Conservation (phyloP, 2,329 filamentous ascomycete genomes). For the Fusarium kyushuense region DNA sequence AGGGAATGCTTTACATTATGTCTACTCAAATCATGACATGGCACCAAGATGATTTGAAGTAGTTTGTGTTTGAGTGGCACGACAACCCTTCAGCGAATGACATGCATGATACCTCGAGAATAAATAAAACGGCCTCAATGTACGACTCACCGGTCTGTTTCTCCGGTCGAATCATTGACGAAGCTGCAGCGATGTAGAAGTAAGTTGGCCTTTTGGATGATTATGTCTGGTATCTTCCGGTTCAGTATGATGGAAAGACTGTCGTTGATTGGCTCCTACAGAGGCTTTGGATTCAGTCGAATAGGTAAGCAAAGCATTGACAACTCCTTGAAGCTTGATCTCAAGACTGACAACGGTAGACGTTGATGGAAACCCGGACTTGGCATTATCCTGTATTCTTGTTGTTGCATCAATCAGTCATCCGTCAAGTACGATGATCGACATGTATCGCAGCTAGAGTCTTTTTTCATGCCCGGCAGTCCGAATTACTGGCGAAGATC, state of each 20-base stretch:
- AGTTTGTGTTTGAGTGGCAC: constrained; percentile 36
- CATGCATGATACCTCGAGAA: constrained; percentile 37
- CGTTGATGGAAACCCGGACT: constrained; percentile 7
- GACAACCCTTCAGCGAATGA: constrained; percentile 39
- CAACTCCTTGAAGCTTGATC: neutral
- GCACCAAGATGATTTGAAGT: constrained; percentile 37
- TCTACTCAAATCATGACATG: constrained; percentile 32
- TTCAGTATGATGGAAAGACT: constrained; percentile 12
- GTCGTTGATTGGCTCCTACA: constrained; percentile 16
- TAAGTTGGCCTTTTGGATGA: constrained; percentile 14
- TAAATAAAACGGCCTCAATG: constrained; percentile 27
- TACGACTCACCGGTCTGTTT: constrained; percentile 8
- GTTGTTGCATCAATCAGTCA: constrained; percentile 4
- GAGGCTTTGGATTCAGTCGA: constrained; percentile 17
- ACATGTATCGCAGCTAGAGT: constrained; percentile 31
- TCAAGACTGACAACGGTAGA: neutral
- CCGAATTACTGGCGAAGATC: constrained; percentile 38
- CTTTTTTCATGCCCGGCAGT: constrained; percentile 38
- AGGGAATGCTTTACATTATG: neutral
- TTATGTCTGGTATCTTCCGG: constrained; percentile 2
- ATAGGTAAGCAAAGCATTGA: constrained; percentile 11
- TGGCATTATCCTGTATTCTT: constrained; percentile 19
- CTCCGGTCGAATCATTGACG: neutral
- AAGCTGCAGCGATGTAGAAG: constrained; percentile 19
- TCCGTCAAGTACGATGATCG: constrained; percentile 20